These are phyloP conservation scores for Perilla frutescens DNA, from an alignment of 257 asterid genomes.

Conservation along the genomic window DNA sequence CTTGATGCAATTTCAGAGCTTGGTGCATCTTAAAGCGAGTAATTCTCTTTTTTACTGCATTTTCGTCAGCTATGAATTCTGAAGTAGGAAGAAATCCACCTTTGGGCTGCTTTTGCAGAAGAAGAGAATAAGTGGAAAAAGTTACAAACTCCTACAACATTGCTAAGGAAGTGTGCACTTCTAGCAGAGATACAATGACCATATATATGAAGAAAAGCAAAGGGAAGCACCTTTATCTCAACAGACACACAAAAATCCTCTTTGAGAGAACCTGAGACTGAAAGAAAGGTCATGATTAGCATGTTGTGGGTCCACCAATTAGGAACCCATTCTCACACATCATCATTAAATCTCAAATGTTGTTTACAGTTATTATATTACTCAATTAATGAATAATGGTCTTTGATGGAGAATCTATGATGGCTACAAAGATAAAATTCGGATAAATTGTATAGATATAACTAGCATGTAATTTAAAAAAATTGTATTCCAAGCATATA, in stretches of 20 bases:
- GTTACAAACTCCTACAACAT: constrained; percentile 14
- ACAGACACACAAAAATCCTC: constrained; percentile 69
- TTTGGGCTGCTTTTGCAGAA: constrained; percentile 75
- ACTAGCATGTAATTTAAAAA: constrained; percentile 4
- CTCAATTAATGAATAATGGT: constrained; percentile 1
- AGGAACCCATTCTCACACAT: constrained; percentile 14
- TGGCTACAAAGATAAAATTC: constrained; percentile 10
- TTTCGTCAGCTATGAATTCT: constrained; percentile 70
- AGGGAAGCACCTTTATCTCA: constrained; percentile 84
- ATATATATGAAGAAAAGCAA: constrained; percentile 26
- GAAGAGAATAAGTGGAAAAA: constrained; percentile 27
- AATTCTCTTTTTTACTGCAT: constrained; percentile 66
- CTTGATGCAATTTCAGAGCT: constrained; percentile 71
- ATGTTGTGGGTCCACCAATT: constrained; percentile 19
- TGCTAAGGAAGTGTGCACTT: constrained; percentile 24
- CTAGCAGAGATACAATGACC: constrained; percentile 24
- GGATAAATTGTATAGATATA: constrained; percentile 9
- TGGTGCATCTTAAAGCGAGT: constrained; percentile 94
- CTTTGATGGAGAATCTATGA: constrained; percentile 15
- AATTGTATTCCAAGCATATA: not conserved
- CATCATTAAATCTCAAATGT: constrained; percentile 11
- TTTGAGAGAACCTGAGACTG: constrained; percentile 55
- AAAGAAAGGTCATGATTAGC: constrained; percentile 34
- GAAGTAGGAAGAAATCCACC: constrained; percentile 86
- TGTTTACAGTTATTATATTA: constrained; percentile 9